These are phyloP conservation scores for Ophiostoma sp. DNA, from an alignment of 2,329 filamentous ascomycete genomes.

Conservation along the genomic window DNA sequence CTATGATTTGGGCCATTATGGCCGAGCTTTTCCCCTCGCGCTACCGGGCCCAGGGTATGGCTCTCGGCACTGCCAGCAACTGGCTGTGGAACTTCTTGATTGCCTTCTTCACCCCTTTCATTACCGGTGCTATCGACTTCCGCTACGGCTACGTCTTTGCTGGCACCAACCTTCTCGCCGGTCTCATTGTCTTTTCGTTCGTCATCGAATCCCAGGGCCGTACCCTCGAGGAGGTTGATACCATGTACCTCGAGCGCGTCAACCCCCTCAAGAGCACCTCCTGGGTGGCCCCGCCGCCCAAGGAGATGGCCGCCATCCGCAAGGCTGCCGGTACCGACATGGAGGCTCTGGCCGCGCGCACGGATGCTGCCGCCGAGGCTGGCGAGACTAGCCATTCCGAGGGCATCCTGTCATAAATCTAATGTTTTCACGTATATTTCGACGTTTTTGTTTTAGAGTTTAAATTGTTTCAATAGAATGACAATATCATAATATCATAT, in stretches of 20 bases:
- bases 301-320: slow-evolving; percentile 23
- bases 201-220: slow-evolving; percentile 87
- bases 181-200: slow-evolving; percentile 66
- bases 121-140: slow-evolving; percentile 59
- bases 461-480: not conserved
- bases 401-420: not conserved
- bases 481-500: not conserved
- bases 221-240: slow-evolving; percentile 73
- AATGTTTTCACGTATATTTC: not conserved
- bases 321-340: slow-evolving; percentile 21
- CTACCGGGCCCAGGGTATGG: slow-evolving; percentile 27
- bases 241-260: slow-evolving; percentile 41
- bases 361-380: not conserved
- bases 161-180: slow-evolving; percentile 61
- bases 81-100: slow-evolving; percentile 58
- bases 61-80: slow-evolving; percentile 37
- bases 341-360: slow-evolving; percentile 19
- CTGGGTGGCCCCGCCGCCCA: slow-evolving; percentile 20
- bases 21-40: slow-evolving; percentile 27
- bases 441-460: not conserved
- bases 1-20: slow-evolving; percentile 28
- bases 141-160: slow-evolving; percentile 71
- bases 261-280: slow-evolving; percentile 32
- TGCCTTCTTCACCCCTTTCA: slow-evolving; percentile 22
- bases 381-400: not conserved